phyloP scores from a whole-genome alignment of 2,329 filamentous ascomycete genomes.

The Fusarium xylarioides region DNA sequence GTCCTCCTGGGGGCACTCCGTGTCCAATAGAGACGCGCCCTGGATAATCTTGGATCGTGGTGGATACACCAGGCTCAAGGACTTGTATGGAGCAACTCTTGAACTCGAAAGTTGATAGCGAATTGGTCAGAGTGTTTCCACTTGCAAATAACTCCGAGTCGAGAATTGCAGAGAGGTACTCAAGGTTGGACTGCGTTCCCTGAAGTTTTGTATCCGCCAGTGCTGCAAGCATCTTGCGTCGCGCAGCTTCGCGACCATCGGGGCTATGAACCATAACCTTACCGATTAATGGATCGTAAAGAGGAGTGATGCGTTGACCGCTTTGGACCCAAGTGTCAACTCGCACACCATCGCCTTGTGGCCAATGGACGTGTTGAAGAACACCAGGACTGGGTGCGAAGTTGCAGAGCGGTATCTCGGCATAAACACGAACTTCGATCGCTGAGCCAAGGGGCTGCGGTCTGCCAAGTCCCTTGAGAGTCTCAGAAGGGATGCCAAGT shows the following conservation, averaged over 20 bases:
- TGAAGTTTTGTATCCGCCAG: neutral
- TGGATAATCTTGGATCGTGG: neutral
- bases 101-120: neutral
- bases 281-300: slow-evolving; percentile 9
- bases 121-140: neutral
- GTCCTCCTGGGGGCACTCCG: neutral
- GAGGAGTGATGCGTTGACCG: neutral
- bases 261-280: neutral
- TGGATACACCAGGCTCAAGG: neutral
- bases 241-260: neutral
- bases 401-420: neutral
- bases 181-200: neutral
- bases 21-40: neutral
- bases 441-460: neutral
- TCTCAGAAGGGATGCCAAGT: neutral
- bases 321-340: neutral
- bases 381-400: neutral
- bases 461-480: neutral
- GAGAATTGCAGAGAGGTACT: neutral
- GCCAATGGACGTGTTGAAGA: neutral
- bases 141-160: neutral
- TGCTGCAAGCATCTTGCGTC: neutral
- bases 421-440: neutral
- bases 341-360: neutral
- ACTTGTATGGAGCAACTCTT: neutral